Conservation (phyloP, 2,329 filamentous ascomycete species). For the Fusarium sp. region DNA sequence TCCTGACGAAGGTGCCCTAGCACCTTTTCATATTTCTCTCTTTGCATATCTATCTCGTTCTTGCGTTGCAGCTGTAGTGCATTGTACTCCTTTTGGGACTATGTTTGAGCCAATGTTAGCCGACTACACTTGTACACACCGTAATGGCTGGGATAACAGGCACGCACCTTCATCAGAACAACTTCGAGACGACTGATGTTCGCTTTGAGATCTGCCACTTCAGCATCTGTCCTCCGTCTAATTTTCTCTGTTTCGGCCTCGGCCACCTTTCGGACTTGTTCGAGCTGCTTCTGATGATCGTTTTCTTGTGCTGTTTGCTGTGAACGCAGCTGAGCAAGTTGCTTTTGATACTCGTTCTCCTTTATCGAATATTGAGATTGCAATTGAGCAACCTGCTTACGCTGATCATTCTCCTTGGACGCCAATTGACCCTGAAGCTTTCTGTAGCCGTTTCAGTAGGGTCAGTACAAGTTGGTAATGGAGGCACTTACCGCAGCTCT, state of each 20-base stretch:
- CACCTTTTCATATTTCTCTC: conserved; percentile 13
- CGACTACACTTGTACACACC: not conserved
- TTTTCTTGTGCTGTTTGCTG: conserved; percentile 33
- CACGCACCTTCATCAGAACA: conserved; percentile 66
- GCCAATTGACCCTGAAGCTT: conserved; percentile 45
- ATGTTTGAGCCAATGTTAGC: conserved; percentile 12
- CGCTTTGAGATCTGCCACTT: conserved; percentile 69
- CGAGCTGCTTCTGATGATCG: conserved; percentile 55
- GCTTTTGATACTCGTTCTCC: conserved; percentile 42
- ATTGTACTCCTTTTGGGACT: conserved; percentile 67
- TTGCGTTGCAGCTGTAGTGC: conserved; percentile 30
- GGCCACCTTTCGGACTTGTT: conserved; percentile 57
- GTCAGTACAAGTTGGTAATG: too few species aligned
- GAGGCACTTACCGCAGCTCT: conserved; percentile 62
- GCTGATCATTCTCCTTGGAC: conserved; percentile 44
- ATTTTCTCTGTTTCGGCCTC: conserved; percentile 61
- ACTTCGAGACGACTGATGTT: conserved; percentile 70
- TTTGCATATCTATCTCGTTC: conserved; percentile 26
- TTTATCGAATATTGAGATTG: conserved; percentile 44
- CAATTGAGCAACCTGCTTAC: conserved; percentile 42
- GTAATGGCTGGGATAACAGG: not conserved
- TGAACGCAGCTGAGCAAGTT: conserved; percentile 37
- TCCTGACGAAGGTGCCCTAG: conserved; percentile 10
- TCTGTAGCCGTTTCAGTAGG: conserved; percentile 39
- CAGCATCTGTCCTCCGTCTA: conserved; percentile 63